Percentiles rank a stretch among this genome's conserved stretches.
phyloP scores from a whole-genome alignment of 257 asterid genomes.

The Nicotiana tomentosiformis region DNA sequence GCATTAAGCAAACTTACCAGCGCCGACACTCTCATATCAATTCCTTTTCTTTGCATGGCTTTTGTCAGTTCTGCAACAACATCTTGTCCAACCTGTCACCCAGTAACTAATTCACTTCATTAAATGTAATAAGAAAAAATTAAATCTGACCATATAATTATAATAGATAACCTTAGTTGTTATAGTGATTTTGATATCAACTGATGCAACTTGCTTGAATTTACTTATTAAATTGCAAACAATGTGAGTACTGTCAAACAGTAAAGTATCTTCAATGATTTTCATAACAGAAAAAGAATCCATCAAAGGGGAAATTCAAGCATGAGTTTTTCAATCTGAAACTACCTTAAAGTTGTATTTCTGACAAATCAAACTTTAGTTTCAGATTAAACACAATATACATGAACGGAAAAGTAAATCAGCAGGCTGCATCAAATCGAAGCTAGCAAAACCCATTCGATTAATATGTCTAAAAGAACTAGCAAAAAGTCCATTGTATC shows the following conservation, averaged over 20 bases:
- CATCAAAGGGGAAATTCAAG: background rate
- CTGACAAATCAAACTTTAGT: background rate
- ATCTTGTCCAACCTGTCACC: conserved; percentile 60
- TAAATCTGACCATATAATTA: background rate
- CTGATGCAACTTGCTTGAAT: background rate
- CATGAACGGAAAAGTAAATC: background rate
- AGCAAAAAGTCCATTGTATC: background rate
- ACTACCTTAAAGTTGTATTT: background rate
- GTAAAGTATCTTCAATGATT: background rate
- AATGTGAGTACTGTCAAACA: background rate
- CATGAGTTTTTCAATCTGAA: background rate
- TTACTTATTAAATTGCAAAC: background rate
- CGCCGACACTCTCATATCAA: conserved; percentile 66
- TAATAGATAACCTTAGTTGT: background rate
- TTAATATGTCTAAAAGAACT: background rate
- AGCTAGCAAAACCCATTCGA: background rate
- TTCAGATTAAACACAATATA: background rate
- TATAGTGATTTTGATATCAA: background rate
- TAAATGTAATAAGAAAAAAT: background rate
- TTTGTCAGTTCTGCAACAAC: conserved; percentile 47
- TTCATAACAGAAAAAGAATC: background rate
- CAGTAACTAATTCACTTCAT: conserved; percentile 1
- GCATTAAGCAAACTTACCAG: conserved; percentile 32
- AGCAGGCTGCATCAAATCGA: background rate
- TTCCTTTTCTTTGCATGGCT: conserved; percentile 55